Evolutionary conservation across 2,329 filamentous ascomycete species (phyloP), one percentile per base, ranked within the genome.

Genomic region (Penicillium occitanis): DNA sequence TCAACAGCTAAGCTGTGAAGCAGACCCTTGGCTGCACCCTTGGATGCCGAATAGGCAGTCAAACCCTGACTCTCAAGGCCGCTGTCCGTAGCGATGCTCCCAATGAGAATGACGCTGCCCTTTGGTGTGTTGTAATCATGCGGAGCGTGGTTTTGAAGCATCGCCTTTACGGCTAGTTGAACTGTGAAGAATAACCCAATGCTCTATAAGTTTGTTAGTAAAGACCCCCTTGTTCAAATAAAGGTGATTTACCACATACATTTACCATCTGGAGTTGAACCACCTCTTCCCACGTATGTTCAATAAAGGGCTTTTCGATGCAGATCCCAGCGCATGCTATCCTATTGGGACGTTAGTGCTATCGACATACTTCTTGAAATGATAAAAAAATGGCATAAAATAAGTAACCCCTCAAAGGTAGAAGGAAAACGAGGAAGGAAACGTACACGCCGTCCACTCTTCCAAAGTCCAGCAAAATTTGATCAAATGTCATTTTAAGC

Each of bases 1-100:
- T 80, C 78, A 61, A 77, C 70, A 5, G 77, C 77, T 19, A 75
- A 59, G 6, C 69, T 70, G 50, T 73, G 73, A 60, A 67, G 61
- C 17, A 44, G 42, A 53, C 70, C 69, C 25, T 68, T 66, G n/a
- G 72, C 67, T 11, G 68, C 70, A 19, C 17, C 42, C 14, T 44
- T 44, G 42, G 42, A 44, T 44, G 42, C 42, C 17, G 42, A 44
- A 44, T 44, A 19, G 42, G 42, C 42, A 19, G 42, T 44, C 17
- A n/a, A 1, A n/a, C 17, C 42, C 17, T 44, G 42, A 44, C 42
- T 44, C 42, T 44, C 42, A 44, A 44, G 42, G 42, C 42, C 6
- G 42, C 42, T 44, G 17, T 44, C 42, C 42, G 6, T 44, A 44
- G 42, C 42, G 6, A 44, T 44, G 42, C 42, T 44, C 42, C 42